phyloP scores from a whole-genome alignment of 2,329 filamentous ascomycete species.

The Hypoxylon sp. region DNA sequence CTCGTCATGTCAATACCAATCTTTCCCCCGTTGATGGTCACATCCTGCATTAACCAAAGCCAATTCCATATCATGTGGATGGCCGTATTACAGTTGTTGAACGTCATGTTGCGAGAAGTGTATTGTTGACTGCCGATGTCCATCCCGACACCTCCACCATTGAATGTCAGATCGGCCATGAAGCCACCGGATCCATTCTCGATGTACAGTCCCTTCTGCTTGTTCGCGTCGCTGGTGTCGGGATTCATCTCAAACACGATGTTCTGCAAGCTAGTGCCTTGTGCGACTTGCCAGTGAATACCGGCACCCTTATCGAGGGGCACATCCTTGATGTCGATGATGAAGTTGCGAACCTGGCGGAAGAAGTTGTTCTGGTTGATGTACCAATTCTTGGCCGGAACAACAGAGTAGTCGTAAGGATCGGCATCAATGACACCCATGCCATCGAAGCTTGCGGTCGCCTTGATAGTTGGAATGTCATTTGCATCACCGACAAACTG shows the following conservation, averaged over 20 bases:
- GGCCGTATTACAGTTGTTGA: conserved; percentile 85
- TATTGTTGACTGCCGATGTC: conserved; percentile 91
- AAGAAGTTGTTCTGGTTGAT: conserved; percentile 89
- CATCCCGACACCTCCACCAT: conserved; percentile 81
- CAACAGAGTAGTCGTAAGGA: conserved; percentile 71
- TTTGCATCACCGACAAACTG: conserved; percentile 88
- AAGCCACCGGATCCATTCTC: conserved; percentile 88
- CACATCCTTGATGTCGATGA: conserved; percentile 79
- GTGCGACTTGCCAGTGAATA: conserved; percentile 89
- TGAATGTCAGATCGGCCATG: conserved; percentile 86
- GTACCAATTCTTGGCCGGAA: conserved; percentile 78
- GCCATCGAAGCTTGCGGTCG: conserved; percentile 77
- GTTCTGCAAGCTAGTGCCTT: conserved; percentile 84
- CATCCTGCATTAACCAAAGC: conserved; percentile 83
- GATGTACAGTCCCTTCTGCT: conserved; percentile 84
- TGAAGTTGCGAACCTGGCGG: conserved; percentile 84
- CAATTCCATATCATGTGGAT: conserved; percentile 95
- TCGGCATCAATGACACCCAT: conserved; percentile 92
- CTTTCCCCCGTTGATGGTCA: conserved; percentile 80
- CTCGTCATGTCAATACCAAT: conserved; percentile 84
- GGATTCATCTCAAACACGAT: conserved; percentile 83
- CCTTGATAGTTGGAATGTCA: conserved; percentile 80
- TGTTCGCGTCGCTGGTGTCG: conserved; percentile 73
- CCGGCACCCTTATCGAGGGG: conserved; percentile 72
- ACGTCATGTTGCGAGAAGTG: conserved; percentile 84